These are phyloP conservation scores for Penstemon barbatus DNA, from an alignment of 257 asterid genomes.

Conservation along the genomic window DNA sequence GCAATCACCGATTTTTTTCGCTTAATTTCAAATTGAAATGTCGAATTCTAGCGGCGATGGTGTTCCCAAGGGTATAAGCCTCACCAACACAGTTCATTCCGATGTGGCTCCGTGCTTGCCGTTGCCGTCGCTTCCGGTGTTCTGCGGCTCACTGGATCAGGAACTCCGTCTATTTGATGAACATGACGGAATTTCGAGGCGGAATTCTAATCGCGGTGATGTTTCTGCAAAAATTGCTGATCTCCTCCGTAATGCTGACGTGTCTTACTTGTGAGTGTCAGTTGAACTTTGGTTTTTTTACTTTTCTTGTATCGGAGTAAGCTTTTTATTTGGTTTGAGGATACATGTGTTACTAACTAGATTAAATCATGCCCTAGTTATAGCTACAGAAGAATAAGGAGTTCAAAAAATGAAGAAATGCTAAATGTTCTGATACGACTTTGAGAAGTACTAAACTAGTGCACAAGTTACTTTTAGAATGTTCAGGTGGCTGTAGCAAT, in stretches of 20 bases:
- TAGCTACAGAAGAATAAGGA: too few species aligned
- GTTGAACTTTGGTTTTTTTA: conserved; percentile 11
- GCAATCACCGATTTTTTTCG: conserved; percentile 20
- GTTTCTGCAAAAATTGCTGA: conserved; percentile 73
- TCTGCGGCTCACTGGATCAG: conserved; percentile 85
- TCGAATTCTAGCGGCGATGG: conserved; percentile 44
- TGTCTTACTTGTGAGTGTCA: conserved; percentile 79
- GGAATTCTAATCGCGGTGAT: conserved; percentile 49
- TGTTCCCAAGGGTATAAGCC: conserved; percentile 71
- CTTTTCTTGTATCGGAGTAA: conserved; percentile 12
- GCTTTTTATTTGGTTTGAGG: conserved; percentile 28
- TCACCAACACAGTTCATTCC: conserved; percentile 79
- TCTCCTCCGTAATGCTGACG: conserved; percentile 76
- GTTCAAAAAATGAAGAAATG: too few species aligned
- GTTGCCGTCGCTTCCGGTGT: conserved; percentile 90
- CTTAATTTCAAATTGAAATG: conserved; percentile 39
- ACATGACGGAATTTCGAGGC: conserved; percentile 40
- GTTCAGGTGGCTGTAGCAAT: conserved; percentile 2
- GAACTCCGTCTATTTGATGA: conserved; percentile 66
- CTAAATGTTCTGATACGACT: too few species aligned
- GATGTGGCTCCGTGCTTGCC: conserved; percentile 89
- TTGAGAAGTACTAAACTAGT: too few species aligned
- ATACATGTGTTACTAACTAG: neutral
- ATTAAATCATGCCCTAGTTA: too few species aligned
- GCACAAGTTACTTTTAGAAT: conserved; percentile 2